Base-by-base conservation (phyloP, 2,329 filamentous ascomycete genomes). In the Scytalidium lignicola region DNA sequence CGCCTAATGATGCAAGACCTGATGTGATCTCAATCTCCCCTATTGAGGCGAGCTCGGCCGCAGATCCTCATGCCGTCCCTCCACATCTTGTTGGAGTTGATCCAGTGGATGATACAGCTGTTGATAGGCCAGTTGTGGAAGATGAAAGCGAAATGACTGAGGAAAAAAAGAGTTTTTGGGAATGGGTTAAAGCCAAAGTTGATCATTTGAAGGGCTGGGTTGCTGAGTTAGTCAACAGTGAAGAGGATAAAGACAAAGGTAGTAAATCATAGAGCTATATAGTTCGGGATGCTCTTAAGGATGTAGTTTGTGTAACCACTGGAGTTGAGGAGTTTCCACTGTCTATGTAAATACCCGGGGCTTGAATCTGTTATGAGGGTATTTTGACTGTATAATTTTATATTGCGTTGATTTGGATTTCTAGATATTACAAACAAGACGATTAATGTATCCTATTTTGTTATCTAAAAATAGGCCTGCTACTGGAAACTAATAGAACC, bases 141-240 rank as follows among this genome's bases (percentile, higher is more conserved):
- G 59, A 58, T 43, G 59, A 59, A 26, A 57, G 51, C 28, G 49
- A 49, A 19, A 54, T 57, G 49, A 54, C 53, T 10, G 49, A 58
- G 41, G 47, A 59, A 47, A 41, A 57, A 53, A 62, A 73, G 51
- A 63, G 65, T 3, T 67, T 74, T 28, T 79, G 75, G 74, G 67
- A 74, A 44, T 80, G 77, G 77, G 56, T 80, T 12, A 72, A 68
- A 2, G 72, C 70, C 29, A 72, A 78, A 52, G 59, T 79, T 12
- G 67, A 65, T 26, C 63, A 72, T 28, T 64, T 71, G 10, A 64
- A 61, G 48, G 58, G 51, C 7, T 65, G 62, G 62, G 21, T 55
- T 3, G 20, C 37, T n/a, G 47, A 29, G 2, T n/a, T 55, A 23
- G 43, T 28, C 12, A 43, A 32, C n/a, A 39, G 44, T 18, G 40